These are phyloP conservation scores for Trichothecium sympodiale DNA, from an alignment of 2,329 filamentous ascomycete species.

Conservation along the genomic window DNA sequence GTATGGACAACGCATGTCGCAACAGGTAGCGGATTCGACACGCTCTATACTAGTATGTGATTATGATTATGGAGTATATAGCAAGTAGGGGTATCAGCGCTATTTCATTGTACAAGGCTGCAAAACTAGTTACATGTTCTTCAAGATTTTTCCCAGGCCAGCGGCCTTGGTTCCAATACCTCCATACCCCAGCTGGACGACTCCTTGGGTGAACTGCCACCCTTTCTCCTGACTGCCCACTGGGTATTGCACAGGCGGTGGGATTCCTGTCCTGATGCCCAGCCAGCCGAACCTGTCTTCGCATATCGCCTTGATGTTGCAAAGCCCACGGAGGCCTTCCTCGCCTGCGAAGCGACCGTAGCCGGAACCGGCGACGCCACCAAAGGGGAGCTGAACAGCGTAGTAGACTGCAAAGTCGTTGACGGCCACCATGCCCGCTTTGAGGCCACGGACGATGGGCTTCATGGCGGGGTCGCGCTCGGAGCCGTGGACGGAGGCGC, in stretches of 20 bases:
- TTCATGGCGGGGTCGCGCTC: conserved; percentile 48
- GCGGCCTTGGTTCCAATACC: conserved; percentile 22
- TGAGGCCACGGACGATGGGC: conserved; percentile 55
- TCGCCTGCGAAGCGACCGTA: conserved; percentile 90
- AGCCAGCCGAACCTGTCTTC: conserved; percentile 56
- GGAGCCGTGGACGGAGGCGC: conserved; percentile 76
- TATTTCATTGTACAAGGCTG: too few relatives aligned
- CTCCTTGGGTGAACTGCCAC: conserved; percentile 53
- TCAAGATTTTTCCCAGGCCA: conserved; percentile 29
- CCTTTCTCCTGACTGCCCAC: conserved; percentile 51
- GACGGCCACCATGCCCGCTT: conserved; percentile 82
- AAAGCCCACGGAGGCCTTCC: conserved; percentile 75
- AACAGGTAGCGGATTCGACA: too few relatives aligned
- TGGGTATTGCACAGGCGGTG: conserved; percentile 71
- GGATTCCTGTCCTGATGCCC: conserved; percentile 65
- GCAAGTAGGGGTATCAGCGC: too few relatives aligned
- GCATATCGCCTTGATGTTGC: conserved; percentile 81
- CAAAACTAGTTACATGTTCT: conserved; percentile 24
- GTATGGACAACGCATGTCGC: too few relatives aligned
- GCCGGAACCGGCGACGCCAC: conserved; percentile 77
- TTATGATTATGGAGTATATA: too few relatives aligned
- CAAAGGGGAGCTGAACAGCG: conserved; percentile 88
- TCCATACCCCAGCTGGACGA: conserved; percentile 52
- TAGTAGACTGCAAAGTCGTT: conserved; percentile 96
- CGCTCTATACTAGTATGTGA: too few relatives aligned